Evolutionary conservation across 495 filamentous ascomycete species (phyloP).

Genomic region (Penicillium paradoxum): DNA sequence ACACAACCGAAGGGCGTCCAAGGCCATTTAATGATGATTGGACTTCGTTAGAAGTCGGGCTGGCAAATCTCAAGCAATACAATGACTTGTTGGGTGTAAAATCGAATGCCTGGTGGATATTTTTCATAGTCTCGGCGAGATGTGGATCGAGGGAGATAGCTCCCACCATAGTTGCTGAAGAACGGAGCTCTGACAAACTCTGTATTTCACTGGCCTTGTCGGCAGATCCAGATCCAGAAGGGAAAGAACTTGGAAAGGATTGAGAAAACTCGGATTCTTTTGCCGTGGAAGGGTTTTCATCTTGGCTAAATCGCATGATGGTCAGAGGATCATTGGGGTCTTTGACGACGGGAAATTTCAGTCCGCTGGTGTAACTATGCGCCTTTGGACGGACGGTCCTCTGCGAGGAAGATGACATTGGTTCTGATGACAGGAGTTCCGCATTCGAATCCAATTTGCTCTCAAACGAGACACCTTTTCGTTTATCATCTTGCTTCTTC

Average conservation of each 20-base stretch:
- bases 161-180: slow-evolving; percentile 20
- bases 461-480: slow-evolving; percentile 1
- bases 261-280: slow-evolving; percentile 29
- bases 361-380: slow-evolving; percentile 27
- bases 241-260: slow-evolving; percentile 9
- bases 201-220: slow-evolving; percentile 6
- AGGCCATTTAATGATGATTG: slow-evolving; percentile 26
- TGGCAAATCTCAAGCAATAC: slow-evolving; percentile 21
- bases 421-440: slow-evolving; percentile 11
- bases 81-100: slow-evolving; percentile 20
- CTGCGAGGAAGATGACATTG: slow-evolving; percentile 25
- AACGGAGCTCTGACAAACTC: slow-evolving; percentile 16
- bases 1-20: slow-evolving; percentile 55
- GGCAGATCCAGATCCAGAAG: slow-evolving; percentile 6
- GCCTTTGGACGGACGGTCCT: slow-evolving; percentile 23
- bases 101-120: slow-evolving; percentile 27
- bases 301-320: slow-evolving; percentile 63
- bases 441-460: background rate
- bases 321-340: slow-evolving; percentile 65
- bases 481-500: slow-evolving; percentile 1
- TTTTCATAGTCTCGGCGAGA: slow-evolving; percentile 20
- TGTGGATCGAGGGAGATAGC: slow-evolving; percentile 13
- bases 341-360: slow-evolving; percentile 75
- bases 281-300: slow-evolving; percentile 40
- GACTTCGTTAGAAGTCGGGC: slow-evolving; percentile 29